Evolutionary conservation across 768 basidiomycete genomes (phyloP).

Genomic region (Pulveroboletus frians): DNA sequence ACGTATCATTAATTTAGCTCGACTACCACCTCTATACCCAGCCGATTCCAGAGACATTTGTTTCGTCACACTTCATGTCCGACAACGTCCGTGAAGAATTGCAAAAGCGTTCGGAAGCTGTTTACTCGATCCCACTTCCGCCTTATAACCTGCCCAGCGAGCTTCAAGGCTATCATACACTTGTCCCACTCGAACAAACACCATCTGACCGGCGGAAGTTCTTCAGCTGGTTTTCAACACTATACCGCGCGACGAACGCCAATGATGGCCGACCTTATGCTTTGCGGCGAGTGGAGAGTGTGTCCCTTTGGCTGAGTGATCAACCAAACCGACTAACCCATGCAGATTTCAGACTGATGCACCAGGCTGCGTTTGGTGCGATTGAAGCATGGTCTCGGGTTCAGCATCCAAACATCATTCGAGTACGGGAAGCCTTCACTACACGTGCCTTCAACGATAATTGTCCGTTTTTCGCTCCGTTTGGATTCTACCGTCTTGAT

Average conservation of each 20-base stretch:
- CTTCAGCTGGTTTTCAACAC: slow-evolving; percentile 75
- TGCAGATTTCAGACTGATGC: slow-evolving; percentile 76
- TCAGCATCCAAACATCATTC: slow-evolving; percentile 79
- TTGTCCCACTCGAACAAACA: slow-evolving; percentile 69
- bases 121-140: slow-evolving; percentile 32
- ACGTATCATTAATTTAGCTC: slow-evolving; percentile 44
- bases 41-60: slow-evolving; percentile 51
- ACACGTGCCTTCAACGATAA: slow-evolving; percentile 88
- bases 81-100: slow-evolving; percentile 63
- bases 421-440: slow-evolving; percentile 89
- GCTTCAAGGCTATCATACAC: slow-evolving; percentile 84
- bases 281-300: slow-evolving; percentile 85
- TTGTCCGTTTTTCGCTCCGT: slow-evolving; percentile 47
- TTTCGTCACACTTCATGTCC: slow-evolving; percentile 77
- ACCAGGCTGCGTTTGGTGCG: slow-evolving; percentile 73
- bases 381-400: slow-evolving; percentile 86
- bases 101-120: slow-evolving; percentile 44
- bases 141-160: slow-evolving; percentile 74
- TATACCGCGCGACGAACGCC: slow-evolving; percentile 77
- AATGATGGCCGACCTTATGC: slow-evolving; percentile 75
- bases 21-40: slow-evolving; percentile 91
- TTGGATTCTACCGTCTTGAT: slow-evolving; percentile 8
- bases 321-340: slow-evolving; percentile 1
- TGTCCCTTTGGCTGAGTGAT: slow-evolving; percentile 1
- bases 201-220: slow-evolving; percentile 62